Conservation (phyloP, 805 yeast genomes). For the Komagataella populi region DNA sequence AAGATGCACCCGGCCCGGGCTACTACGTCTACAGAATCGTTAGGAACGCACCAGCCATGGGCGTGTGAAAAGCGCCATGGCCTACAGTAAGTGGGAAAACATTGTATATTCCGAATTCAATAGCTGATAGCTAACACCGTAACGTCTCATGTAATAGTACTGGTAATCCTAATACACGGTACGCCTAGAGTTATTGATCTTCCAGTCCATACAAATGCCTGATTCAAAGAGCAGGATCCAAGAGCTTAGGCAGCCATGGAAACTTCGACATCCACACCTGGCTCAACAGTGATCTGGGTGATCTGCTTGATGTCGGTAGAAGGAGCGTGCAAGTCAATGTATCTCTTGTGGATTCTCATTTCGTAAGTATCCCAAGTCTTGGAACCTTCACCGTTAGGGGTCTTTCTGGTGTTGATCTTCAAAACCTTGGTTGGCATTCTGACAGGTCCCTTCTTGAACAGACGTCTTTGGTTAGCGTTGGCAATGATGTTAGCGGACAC, state of each 20-base stretch:
- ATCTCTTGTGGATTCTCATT: conserved; percentile 99
- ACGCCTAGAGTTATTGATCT: conserved; percentile 44
- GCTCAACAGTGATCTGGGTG: conserved; percentile 96
- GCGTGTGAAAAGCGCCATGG: not conserved
- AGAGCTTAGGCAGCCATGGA: conserved; percentile 66
- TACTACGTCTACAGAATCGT: not conserved
- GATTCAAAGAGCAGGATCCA: not conserved
- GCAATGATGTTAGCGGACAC: conserved; percentile 83
- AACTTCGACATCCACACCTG: conserved; percentile 97
- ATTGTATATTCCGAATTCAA: conserved; percentile 9
- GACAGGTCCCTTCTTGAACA: conserved; percentile 97
- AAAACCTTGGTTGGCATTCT: conserved; percentile 99
- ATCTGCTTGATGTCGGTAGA: conserved; percentile 85
- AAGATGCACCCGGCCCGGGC: not conserved
- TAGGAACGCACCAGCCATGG: not conserved
- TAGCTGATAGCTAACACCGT: conserved; percentile 51
- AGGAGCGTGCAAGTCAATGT: conserved; percentile 96
- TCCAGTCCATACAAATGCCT: not conserved
- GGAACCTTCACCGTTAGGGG: conserved; percentile 99
- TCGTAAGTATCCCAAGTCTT: conserved; percentile 99
- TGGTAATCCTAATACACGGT: conserved; percentile 30
- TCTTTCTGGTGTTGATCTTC: conserved; percentile 98
- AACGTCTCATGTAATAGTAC: conserved; percentile 27
- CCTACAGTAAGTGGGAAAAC: conserved; percentile 6
- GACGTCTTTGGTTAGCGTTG: conserved; percentile 73